Percentiles rank a stretch among this genome's conserved stretches.
Conservation (phyloP, 768 basidiomycete genomes). For the Boletus reticulatus region DNA sequence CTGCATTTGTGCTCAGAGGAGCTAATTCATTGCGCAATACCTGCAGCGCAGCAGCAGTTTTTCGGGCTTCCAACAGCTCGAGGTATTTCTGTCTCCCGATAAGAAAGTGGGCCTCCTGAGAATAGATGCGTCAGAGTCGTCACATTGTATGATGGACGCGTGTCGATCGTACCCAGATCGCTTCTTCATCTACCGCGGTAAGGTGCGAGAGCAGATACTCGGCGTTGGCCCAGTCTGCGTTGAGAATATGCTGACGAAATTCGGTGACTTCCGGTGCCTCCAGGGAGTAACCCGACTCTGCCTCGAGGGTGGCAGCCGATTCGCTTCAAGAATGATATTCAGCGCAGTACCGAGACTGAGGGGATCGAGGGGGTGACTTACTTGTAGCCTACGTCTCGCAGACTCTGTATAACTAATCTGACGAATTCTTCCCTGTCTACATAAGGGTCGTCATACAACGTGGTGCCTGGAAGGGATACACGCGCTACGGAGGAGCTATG, state of each 20-base stretch:
- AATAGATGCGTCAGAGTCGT: conserved; percentile 21
- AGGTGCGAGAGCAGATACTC: conserved; percentile 66
- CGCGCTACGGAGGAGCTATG: conserved; percentile 49
- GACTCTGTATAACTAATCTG: conserved; percentile 81
- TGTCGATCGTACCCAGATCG: conserved; percentile 56
- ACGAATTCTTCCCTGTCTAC: conserved; percentile 91
- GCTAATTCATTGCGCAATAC: conserved; percentile 89
- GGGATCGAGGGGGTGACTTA: conserved; percentile 35
- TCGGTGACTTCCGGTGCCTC: conserved; percentile 75
- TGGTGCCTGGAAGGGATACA: conserved; percentile 69
- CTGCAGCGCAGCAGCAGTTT: conserved; percentile 77
- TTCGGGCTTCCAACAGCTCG: conserved; percentile 80
- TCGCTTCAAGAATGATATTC: conserved; percentile 49
- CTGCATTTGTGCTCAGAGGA: conserved; percentile 73
- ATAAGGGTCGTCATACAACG: conserved; percentile 73
- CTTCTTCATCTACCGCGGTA: conserved; percentile 66
- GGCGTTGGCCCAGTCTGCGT: conserved; percentile 79
- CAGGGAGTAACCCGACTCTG: conserved; percentile 88
- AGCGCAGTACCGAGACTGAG: conserved; percentile 7
- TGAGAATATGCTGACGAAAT: conserved; percentile 77
- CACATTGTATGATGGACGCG: conserved; percentile 9
- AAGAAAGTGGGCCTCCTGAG: conserved; percentile 78
- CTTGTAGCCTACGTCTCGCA: conserved; percentile 84
- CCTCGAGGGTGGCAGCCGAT: conserved; percentile 85
- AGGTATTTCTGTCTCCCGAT: conserved; percentile 96